A percentile compares a stretch with the other conserved stretches of the same genome.
Conservation (phyloP, 1,284 basidiomycete genomes). For the Leccinum fallax region DNA sequence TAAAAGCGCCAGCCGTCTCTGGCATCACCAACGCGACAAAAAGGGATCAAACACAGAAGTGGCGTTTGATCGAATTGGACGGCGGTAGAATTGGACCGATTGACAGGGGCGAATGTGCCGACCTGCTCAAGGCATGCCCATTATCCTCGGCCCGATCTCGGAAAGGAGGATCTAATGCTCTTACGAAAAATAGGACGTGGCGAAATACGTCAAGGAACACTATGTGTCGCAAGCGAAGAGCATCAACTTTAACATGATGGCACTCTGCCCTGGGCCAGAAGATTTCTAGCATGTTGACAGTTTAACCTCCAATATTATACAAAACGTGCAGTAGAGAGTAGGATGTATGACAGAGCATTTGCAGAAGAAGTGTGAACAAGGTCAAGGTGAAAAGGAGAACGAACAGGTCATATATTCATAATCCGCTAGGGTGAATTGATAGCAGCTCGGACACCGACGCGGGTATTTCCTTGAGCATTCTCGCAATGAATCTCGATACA, state of each 20-base stretch:
- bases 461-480: slow-evolving; percentile 35
- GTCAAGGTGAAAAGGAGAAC: background rate
- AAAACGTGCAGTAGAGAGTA: slow-evolving; percentile 8
- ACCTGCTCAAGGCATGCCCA: slow-evolving; percentile 60
- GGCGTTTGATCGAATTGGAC: slow-evolving; percentile 79
- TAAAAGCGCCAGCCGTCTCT: slow-evolving; percentile 56
- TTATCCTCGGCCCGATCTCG: background rate
- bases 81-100: slow-evolving; percentile 75
- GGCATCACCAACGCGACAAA: background rate
- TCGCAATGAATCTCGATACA: slow-evolving; percentile 35
- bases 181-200: slow-evolving; percentile 56
- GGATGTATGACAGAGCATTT: background rate
- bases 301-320: slow-evolving; percentile 12
- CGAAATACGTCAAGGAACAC: slow-evolving; percentile 63
- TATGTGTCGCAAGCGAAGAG: slow-evolving; percentile 62
- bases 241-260: slow-evolving; percentile 59
- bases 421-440: slow-evolving; percentile 16
- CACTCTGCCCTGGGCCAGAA: slow-evolving; percentile 38
- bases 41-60: slow-evolving; percentile 23
- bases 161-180: background rate
- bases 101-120: slow-evolving; percentile 67
- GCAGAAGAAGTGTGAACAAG: background rate
- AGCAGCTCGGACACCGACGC: slow-evolving; percentile 34
- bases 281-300: slow-evolving; percentile 11
- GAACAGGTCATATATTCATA: background rate